Percentiles rank a stretch among this genome's conserved stretches.
Evolutionary conservation across 331 rosid species (phyloP).

Genomic region (Pyrus hybrid): DNA sequence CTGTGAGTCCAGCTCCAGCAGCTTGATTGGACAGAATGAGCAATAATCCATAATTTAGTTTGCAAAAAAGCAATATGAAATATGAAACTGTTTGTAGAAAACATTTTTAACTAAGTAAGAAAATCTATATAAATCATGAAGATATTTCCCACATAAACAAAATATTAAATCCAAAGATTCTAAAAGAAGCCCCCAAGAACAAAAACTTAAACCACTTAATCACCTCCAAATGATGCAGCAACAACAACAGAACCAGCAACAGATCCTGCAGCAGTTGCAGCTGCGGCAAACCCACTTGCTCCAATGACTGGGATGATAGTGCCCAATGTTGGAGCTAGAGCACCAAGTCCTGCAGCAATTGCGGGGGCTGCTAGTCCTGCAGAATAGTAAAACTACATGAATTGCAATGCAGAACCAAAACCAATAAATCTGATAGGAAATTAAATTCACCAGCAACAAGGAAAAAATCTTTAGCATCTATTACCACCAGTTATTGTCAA

Average conservation of each 20-base stretch:
- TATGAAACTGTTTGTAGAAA: background rate
- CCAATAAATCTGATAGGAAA: conserved; percentile 4
- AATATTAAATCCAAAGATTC: background rate
- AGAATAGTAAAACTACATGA: conserved; percentile 15
- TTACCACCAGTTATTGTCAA: conserved; percentile 94
- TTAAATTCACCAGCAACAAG: background rate
- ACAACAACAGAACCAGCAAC: conserved; percentile 95
- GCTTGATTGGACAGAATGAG: conserved; percentile 38
- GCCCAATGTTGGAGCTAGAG: conserved; percentile 92
- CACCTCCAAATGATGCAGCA: conserved; percentile 98
- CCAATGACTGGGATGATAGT: conserved; percentile 86
- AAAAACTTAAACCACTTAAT: background rate
- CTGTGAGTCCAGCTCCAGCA: conserved; percentile 93
- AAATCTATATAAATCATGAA: background rate
- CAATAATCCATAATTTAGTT: conserved; percentile 1
- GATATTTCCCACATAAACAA: background rate
- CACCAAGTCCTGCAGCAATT: conserved; percentile 86
- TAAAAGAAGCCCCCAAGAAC: background rate
- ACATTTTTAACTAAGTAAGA: background rate
- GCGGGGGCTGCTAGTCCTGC: conserved; percentile 98
- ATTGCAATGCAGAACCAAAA: conserved; percentile 1
- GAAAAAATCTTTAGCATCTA: conserved; percentile 14
- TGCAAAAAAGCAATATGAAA: background rate
- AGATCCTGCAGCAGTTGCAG: conserved; percentile 87
- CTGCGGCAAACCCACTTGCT: conserved; percentile 93